Conservation (phyloP, 768 basidiomycete species). For the Melanogaster broomeanus region DNA sequence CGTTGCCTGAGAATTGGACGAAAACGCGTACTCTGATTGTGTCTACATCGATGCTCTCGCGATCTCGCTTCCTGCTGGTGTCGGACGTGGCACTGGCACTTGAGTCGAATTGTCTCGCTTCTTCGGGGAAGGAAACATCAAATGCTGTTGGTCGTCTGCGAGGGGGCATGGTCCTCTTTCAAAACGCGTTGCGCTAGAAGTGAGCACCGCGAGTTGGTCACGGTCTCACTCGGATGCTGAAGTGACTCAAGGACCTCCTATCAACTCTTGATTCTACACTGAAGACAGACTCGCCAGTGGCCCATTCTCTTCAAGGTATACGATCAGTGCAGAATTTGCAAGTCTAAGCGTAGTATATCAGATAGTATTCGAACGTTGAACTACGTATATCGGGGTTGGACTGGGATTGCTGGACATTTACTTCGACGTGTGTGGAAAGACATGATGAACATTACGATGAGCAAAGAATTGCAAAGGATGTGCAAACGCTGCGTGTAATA, state of each 20-base stretch:
- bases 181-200: too few species aligned
- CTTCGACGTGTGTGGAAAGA: constrained; percentile 5
- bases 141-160: constrained; percentile 53
- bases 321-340: constrained; percentile 1
- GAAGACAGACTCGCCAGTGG: too few species aligned
- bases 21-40: constrained; percentile 15
- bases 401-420: constrained; percentile 10
- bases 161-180: constrained; percentile 33
- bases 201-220: too few species aligned
- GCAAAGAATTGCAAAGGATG: constrained; percentile 7
- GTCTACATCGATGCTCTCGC: constrained; percentile 8
- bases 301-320: not conserved
- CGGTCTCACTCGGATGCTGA: too few species aligned
- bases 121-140: constrained; percentile 54
- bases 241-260: too few species aligned
- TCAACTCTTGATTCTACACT: too few species aligned
- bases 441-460: constrained; percentile 9
- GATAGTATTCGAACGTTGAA: not conserved
- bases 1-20: not conserved
- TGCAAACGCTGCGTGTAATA: constrained; percentile 14
- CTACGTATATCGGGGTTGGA: constrained; percentile 9
- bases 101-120: constrained; percentile 29
- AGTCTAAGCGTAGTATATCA: constrained; percentile 12
- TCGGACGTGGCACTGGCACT: constrained; percentile 24
- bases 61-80: constrained; percentile 28